Conservation (phyloP, 2,329 filamentous ascomycete species). For the Cadophora gregata region DNA sequence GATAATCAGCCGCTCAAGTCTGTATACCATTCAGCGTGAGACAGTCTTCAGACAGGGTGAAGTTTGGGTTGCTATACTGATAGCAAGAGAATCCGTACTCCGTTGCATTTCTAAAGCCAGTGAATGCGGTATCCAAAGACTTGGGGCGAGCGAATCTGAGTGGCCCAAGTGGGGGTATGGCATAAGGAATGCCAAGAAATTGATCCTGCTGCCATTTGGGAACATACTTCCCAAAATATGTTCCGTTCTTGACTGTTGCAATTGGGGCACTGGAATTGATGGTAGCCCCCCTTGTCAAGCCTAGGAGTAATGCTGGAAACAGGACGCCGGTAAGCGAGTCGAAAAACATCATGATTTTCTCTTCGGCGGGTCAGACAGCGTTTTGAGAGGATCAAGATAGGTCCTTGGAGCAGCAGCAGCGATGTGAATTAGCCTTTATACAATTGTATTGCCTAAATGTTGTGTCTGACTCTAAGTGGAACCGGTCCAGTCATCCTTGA, state of each 20-base stretch:
- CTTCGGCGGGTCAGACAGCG: neutral
- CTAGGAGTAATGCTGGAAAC: no score
- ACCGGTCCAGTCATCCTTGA: neutral
- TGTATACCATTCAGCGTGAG: slow-evolving; percentile 47
- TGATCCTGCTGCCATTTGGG: slow-evolving; percentile 44
- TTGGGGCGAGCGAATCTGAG: slow-evolving; percentile 50
- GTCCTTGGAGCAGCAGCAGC: neutral
- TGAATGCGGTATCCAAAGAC: slow-evolving; percentile 49
- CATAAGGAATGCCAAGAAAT: slow-evolving; percentile 57
- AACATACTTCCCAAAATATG: slow-evolving; percentile 36
- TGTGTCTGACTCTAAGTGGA: neutral
- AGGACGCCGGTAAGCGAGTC: neutral
- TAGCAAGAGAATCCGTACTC: slow-evolving; percentile 54
- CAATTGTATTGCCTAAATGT: neutral
- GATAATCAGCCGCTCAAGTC: neutral
- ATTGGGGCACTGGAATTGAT: slow-evolving; percentile 27
- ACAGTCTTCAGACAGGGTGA: slow-evolving; percentile 56
- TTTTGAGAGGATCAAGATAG: neutral
- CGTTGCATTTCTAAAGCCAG: slow-evolving; percentile 48
- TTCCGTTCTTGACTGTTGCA: slow-evolving; percentile 36
- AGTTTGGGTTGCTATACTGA: slow-evolving; percentile 49
- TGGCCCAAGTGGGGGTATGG: slow-evolving; percentile 52
- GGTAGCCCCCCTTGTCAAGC: neutral
- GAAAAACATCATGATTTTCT: neutral
- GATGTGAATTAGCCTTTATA: neutral